A percentile compares a stretch with the other conserved stretches of the same genome.
These are phyloP conservation scores for Geotrichum europaeum DNA, from an alignment of 1,139 yeast genomes.

Conservation along the genomic window DNA sequence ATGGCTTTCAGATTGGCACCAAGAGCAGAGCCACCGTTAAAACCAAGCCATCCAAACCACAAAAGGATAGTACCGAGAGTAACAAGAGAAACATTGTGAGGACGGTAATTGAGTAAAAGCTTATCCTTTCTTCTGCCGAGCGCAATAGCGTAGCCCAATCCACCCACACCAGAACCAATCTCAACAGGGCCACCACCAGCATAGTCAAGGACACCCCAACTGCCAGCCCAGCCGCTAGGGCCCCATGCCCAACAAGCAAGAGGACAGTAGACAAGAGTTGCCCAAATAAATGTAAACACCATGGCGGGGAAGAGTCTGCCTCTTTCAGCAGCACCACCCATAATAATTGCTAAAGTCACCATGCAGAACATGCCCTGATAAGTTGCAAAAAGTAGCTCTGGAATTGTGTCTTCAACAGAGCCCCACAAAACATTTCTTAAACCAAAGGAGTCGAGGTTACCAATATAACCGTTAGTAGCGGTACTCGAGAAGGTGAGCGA, in stretches of 20 bases:
- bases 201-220: constrained; percentile 89
- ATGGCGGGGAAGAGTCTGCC: constrained; percentile 83
- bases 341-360: constrained; percentile 83
- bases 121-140: constrained; percentile 81
- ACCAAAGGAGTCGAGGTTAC: constrained; percentile 77
- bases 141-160: constrained; percentile 77
- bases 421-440: constrained; percentile 63
- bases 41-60: constrained; percentile 73
- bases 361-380: constrained; percentile 90
- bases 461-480: constrained; percentile 78
- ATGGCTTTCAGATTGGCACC: constrained; percentile 64
- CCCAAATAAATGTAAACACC: constrained; percentile 80
- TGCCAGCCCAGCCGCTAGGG: constrained; percentile 80
- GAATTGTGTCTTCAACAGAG: constrained; percentile 47
- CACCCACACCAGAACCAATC: constrained; percentile 84
- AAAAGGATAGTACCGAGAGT: constrained; percentile 67
- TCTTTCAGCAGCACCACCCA: constrained; percentile 94
- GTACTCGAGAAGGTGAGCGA: constrained; percentile 76
- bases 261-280: constrained; percentile 88
- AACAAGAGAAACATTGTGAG: constrained; percentile 86
- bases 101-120: constrained; percentile 81
- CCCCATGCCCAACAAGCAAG: constrained; percentile 96
- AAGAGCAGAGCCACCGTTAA: constrained; percentile 64
- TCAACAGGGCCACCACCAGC: constrained; percentile 99
- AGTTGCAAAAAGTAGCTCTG: constrained; percentile 76